Evolutionary conservation across 1,284 basidiomycete species (phyloP).

Genomic region (Ustanciosporium gigantosporum): DNA sequence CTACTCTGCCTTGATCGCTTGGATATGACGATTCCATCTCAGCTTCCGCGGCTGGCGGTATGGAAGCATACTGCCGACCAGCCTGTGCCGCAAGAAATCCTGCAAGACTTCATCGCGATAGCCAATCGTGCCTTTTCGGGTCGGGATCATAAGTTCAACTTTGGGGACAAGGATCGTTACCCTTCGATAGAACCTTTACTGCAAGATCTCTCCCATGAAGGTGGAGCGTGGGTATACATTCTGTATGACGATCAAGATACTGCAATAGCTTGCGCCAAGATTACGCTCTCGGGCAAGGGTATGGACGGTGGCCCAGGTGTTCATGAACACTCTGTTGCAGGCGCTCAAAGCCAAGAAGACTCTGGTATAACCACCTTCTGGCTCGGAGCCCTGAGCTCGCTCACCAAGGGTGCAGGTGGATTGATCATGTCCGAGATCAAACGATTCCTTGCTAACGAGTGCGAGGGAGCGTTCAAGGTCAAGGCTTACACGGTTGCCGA

Average conservation of each 20-base stretch:
- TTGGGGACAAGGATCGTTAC: background rate
- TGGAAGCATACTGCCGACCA: too few relatives aligned
- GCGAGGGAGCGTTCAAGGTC: background rate
- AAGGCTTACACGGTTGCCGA: slow-evolving; percentile 15
- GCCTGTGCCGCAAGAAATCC: too few relatives aligned
- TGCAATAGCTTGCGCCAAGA: slow-evolving; percentile 16
- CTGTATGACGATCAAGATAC: background rate
- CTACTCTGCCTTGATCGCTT: too few relatives aligned
- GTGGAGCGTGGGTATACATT: background rate
- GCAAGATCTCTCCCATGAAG: background rate
- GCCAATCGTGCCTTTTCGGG: background rate
- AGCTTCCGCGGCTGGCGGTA: too few relatives aligned
- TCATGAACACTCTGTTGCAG: background rate
- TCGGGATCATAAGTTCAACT: background rate
- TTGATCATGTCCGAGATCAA: slow-evolving; percentile 10
- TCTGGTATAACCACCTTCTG: slow-evolving; percentile 1
- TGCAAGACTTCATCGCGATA: background rate
- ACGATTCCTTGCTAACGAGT: background rate
- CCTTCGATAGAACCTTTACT: background rate
- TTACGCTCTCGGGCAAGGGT: slow-evolving; percentile 8
- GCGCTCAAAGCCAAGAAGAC: background rate
- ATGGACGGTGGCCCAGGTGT: slow-evolving; percentile 13
- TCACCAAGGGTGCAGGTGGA: slow-evolving; percentile 2
- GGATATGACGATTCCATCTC: too few relatives aligned
- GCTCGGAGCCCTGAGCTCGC: slow-evolving; percentile 14